Evolutionary conservation across 441 rosid genomes (phyloP).

Genomic region (Pelargonium australe): DNA sequence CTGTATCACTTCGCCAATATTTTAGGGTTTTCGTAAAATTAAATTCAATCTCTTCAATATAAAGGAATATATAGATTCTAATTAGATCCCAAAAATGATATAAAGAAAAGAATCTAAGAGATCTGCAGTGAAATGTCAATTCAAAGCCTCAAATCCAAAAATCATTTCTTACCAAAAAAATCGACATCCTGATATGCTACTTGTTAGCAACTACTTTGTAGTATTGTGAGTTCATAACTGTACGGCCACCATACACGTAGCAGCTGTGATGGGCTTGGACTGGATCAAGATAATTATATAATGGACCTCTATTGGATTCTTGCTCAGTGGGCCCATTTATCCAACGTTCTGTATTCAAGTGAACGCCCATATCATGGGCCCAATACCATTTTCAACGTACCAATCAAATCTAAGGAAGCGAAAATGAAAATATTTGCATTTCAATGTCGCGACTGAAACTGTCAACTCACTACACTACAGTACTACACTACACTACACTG

Average conservation of each 20-base stretch:
- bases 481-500: too few relatives aligned
- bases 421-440: too few relatives aligned
- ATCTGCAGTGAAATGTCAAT: not conserved
- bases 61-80: too few relatives aligned
- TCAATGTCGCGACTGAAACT: too few relatives aligned
- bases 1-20: too few relatives aligned
- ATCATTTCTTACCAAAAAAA: not conserved
- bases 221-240: not conserved
- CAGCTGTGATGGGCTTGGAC: conserved; percentile 2
- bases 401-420: not conserved
- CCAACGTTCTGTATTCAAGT: not conserved
- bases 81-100: not conserved
- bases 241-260: not conserved
- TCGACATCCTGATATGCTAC: not conserved
- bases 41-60: too few relatives aligned
- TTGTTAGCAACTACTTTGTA: not conserved
- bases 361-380: not conserved
- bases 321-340: not conserved
- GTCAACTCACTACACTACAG: too few relatives aligned
- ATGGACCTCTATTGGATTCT: conserved; percentile 5
- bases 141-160: not conserved
- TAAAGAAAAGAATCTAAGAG: not conserved
- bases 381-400: not conserved
- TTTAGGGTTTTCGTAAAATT: too few relatives aligned
- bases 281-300: not conserved